phyloP scores from a whole-genome alignment of 225 moss, liverwort and hornwort genomes.

The Neckera pumila region DNA sequence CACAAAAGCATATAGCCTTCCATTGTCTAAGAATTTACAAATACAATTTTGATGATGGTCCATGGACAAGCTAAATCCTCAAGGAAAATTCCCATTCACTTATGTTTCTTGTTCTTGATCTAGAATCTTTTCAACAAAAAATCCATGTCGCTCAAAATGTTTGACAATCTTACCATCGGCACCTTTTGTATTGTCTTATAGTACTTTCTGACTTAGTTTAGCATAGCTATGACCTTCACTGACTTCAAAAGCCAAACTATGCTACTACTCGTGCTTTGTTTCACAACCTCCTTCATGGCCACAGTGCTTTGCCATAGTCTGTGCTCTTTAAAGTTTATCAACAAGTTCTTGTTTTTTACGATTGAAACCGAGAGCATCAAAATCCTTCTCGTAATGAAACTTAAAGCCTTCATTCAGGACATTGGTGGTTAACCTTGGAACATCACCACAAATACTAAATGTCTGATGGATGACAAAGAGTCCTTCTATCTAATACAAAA shows the following conservation, averaged over 20 bases:
- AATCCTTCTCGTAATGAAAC: not conserved
- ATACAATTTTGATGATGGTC: not conserved
- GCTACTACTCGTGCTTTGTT: fast-evolving
- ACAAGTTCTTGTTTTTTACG: fast-evolving
- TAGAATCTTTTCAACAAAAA: not conserved
- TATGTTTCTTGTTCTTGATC: not conserved
- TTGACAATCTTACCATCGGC: not conserved
- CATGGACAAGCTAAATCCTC: not conserved
- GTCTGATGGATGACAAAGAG: too few relatives aligned
- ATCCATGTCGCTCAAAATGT: fast-evolving
- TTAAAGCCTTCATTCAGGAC: too few relatives aligned
- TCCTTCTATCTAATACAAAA: too few relatives aligned
- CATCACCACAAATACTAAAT: too few relatives aligned
- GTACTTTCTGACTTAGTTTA: fast-evolving
- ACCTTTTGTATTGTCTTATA: not conserved
- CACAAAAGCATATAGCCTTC: not conserved
- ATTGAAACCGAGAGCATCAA: not conserved
- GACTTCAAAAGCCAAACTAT: not conserved
- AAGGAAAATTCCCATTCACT: not conserved
- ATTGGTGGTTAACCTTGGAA: too few relatives aligned
- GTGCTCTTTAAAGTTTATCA: not conserved
- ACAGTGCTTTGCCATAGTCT: too few relatives aligned
- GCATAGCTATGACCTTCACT: not conserved
- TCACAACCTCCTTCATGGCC: fast-evolving
- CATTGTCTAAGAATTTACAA: not conserved